A percentile compares a stretch with the other conserved stretches of the same genome.
Evolutionary conservation across 345 rosid species (phyloP).

Genomic region (Brassica napus): Da-Ae NC_063434.1:4340501-4341000

Average conservation of each 20-base stretch:
- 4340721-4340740: not conserved
- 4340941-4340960: too few relatives aligned
- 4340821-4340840: constrained; percentile 13
- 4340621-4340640: not conserved
- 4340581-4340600: not conserved
- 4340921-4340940: constrained; percentile 48
- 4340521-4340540: constrained; percentile 6
- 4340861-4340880: constrained; percentile 27
- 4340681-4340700: constrained; percentile 46
- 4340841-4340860: constrained; percentile 18
- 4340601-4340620: not conserved
- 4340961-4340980: not conserved
- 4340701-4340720: constrained; percentile 48
- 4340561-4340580: not conserved
- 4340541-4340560: not conserved
- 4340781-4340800: too few relatives aligned
- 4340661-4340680: constrained; percentile 79
- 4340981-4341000: constrained; percentile 15
- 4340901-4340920: constrained; percentile 43
- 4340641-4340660: constrained; percentile 26
- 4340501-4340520: not conserved
- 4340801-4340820: constrained; percentile 2
- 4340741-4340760: too few relatives aligned
- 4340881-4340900: constrained; percentile 45
- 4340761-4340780: too few relatives aligned